Conservation (phyloP, 2,329 filamentous ascomycete species). For the Epichloe uncinata region DNA sequence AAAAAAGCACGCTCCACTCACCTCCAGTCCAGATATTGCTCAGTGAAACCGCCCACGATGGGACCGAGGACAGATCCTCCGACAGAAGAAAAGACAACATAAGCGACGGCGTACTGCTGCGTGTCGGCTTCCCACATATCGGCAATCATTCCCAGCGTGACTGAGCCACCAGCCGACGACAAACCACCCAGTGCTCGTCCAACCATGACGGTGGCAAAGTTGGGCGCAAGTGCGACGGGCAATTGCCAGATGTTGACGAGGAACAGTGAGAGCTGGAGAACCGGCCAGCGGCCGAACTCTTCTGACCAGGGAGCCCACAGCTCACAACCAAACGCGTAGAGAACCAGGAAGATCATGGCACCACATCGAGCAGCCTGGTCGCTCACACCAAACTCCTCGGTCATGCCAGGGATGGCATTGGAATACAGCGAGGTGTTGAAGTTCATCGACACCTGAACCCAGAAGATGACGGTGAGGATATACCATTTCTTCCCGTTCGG, state of each 20-base stretch:
- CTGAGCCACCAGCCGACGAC: slow-evolving; percentile 58
- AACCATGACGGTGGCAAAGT: slow-evolving; percentile 57
- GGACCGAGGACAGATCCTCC: slow-evolving; percentile 65
- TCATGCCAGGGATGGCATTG: slow-evolving; percentile 52
- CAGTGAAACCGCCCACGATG: slow-evolving; percentile 65
- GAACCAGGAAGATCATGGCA: slow-evolving; percentile 64
- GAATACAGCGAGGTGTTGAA: slow-evolving; percentile 66
- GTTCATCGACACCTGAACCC: slow-evolving; percentile 66
- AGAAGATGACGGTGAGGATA: slow-evolving; percentile 59
- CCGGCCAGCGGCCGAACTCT: slow-evolving; percentile 63
- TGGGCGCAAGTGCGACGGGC: slow-evolving; percentile 58
- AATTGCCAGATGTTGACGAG: slow-evolving; percentile 69
- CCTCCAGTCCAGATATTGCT: slow-evolving; percentile 53
- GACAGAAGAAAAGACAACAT: slow-evolving; percentile 67
- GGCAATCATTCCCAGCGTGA: slow-evolving; percentile 63
- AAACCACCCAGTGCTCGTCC: slow-evolving; percentile 59
- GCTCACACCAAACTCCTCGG: slow-evolving; percentile 54
- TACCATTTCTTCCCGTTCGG: slow-evolving; percentile 54
- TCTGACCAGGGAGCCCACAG: slow-evolving; percentile 83
- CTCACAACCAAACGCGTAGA: slow-evolving; percentile 78
- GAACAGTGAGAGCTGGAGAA: slow-evolving; percentile 59
- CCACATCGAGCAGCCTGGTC: slow-evolving; percentile 56
- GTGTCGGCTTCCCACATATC: slow-evolving; percentile 58
- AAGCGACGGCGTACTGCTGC: slow-evolving; percentile 65
- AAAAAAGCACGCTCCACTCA: slow-evolving; percentile 17